Base-by-base conservation (phyloP, 352 stramenopile genomes). In the Phytophthora cryptogea region DNA sequence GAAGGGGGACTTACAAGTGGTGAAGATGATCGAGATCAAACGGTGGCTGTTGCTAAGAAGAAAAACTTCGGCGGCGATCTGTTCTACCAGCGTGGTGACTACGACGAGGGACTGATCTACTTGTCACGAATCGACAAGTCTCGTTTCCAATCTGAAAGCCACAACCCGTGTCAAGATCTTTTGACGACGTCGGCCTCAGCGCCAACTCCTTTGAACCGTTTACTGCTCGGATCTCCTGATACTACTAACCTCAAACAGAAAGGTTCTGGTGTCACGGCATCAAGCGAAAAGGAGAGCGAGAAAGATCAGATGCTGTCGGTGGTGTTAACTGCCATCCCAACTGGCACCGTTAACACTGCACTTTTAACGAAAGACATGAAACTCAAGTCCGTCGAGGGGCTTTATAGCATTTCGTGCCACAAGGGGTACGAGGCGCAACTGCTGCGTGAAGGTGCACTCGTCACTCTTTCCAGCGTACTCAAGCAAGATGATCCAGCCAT, bases 101-200 rank as follows among this genome's bases (percentile, higher is more conserved):
- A 93, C 58, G 77, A 93, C 55, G 84, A 95, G 72, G 86, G 86
- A 11, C 74, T 93, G 46, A 92, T 95, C 55, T 95, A 95, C 48
- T 62, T 95, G 14, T 93, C 84, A 28, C 82, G 86, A 32, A 89
- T 95, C 52, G 79, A 92, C 63, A 81, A 74, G 59, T 78, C 69
- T 33, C 80, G 80, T 23, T 91, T 91, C 49, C 67, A 64, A 31
- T 79, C 64, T 23, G 81, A 91, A 49, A 67, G 62, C 28, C 67
- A 76, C 46, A 79, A 91, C 46, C 79, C 79, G 4, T 78, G 79
- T 20, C 64, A 74, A n/a, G 79, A 83, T 16, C 54, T 91, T 9
- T 52, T 85, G 4, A 80, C 68, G 14, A 76, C 78, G 8, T 68
- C 63, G 0, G 68, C 77, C 3, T 71, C 73, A 0, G 60, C 70